Conservation (phyloP, 1,284 basidiomycete species). For the Chalciporus sp. region DNA sequence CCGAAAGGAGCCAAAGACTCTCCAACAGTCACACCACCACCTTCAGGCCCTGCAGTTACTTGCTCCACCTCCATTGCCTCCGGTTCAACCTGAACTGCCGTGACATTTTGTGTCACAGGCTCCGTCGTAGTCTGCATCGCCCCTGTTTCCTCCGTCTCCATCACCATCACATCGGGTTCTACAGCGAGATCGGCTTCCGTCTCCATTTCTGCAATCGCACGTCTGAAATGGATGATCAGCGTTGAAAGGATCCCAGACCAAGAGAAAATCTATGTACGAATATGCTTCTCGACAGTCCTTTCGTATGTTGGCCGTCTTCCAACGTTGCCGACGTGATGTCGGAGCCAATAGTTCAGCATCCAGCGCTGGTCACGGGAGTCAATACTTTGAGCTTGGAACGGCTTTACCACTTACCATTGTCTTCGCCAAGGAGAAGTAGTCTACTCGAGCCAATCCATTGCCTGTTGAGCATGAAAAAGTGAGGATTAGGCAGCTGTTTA, state of each 20-base stretch:
- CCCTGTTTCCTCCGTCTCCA: constrained; percentile 8
- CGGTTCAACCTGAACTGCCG: not conserved
- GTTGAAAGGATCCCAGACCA: not conserved
- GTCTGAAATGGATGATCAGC: constrained; percentile 30
- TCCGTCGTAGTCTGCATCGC: not conserved
- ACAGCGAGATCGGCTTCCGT: constrained; percentile 32
- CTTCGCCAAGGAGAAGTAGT: constrained; percentile 59
- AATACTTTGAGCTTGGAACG: not conserved
- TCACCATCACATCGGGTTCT: constrained; percentile 11
- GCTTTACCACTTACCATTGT: constrained; percentile 47
- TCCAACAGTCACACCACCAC: not conserved
- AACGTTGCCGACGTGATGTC: constrained; percentile 48
- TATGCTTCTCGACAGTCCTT: constrained; percentile 53
- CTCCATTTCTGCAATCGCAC: constrained; percentile 54
- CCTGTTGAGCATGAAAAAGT: constrained; percentile 35
- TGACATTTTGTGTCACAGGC: not conserved
- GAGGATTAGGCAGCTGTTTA: constrained; percentile 2
- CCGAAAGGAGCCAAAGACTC: not conserved
- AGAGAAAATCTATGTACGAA: constrained; percentile 38
- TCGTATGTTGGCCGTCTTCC: constrained; percentile 47
- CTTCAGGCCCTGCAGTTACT: not conserved
- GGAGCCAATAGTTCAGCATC: constrained; percentile 52
- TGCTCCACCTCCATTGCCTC: constrained; percentile 1
- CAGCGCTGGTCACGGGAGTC: constrained; percentile 39
- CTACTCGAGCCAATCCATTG: constrained; percentile 53